A percentile compares a stretch with the other conserved stretches of the same genome.
These are phyloP conservation scores for Talaromyces sp. DNA, from an alignment of 2,329 filamentous ascomycete species.

Conservation along the genomic window DNA sequence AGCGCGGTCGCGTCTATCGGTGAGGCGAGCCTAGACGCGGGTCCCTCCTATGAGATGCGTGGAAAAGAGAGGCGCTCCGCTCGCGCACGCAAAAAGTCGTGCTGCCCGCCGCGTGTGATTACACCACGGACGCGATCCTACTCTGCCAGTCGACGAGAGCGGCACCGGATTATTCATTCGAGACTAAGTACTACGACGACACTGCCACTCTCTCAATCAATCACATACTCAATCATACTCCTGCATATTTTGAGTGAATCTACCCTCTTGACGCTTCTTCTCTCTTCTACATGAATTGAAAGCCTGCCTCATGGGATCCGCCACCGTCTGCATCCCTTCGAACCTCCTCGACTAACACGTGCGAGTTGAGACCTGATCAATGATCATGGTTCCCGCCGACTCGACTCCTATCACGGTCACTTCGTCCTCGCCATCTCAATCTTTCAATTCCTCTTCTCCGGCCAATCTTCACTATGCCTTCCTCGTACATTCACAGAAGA, in stretches of 20 bases:
- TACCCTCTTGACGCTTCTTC: background rate
- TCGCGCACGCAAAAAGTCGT: background rate
- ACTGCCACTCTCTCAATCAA: background rate
- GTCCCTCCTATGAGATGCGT: slow-evolving; percentile 2
- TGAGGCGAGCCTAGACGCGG: background rate
- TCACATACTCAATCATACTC: background rate
- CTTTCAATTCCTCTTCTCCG: slow-evolving; percentile 30
- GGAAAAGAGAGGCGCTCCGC: slow-evolving; percentile 1
- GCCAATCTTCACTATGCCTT: slow-evolving; percentile 50
- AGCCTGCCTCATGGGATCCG: slow-evolving; percentile 8
- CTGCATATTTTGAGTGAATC: background rate
- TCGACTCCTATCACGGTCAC: slow-evolving; percentile 25
- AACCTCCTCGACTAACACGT: background rate
- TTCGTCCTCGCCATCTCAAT: slow-evolving; percentile 35
- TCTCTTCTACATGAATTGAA: background rate
- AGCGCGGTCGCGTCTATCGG: slow-evolving; percentile 4
- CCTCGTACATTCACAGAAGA: slow-evolving; percentile 58
- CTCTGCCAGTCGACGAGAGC: background rate
- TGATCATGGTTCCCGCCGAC: slow-evolving; percentile 37
- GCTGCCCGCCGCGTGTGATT: slow-evolving; percentile 4
- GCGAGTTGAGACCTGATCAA: background rate
- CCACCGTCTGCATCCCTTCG: background rate
- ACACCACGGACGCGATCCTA: background rate
- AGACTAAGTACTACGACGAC: background rate
- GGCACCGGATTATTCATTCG: background rate